Evolutionary conservation across 2,329 filamentous ascomycete genomes (phyloP).

Genomic region (Ophiostoma australiae): DNA sequence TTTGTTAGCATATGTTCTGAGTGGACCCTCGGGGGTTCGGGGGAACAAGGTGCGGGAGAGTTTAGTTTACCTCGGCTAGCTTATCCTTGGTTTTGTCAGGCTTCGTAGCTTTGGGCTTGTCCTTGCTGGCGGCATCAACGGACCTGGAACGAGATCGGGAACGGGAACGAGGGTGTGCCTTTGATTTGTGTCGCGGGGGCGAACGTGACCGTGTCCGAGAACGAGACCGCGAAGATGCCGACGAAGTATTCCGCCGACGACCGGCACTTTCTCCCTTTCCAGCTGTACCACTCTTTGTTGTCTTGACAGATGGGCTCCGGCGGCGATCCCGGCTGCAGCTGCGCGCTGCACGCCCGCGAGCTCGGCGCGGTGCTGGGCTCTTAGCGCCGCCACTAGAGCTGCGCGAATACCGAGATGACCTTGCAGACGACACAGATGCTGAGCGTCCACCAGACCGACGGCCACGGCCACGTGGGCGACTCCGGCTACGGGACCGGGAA

Average conservation of each 20-base stretch:
- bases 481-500: constrained; percentile 44
- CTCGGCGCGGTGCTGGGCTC: not conserved
- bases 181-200: not conserved
- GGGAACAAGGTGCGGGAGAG: not conserved
- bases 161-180: constrained; percentile 37
- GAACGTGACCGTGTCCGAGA: constrained; percentile 15
- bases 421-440: constrained; percentile 32
- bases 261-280: constrained; percentile 16
- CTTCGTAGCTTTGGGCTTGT: constrained; percentile 35
- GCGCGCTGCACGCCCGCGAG: not conserved
- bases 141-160: constrained; percentile 45
- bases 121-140: constrained; percentile 53
- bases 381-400: constrained; percentile 30
- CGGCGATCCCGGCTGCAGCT: constrained; percentile 25
- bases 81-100: not conserved
- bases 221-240: constrained; percentile 45
- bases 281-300: not conserved
- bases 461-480: constrained; percentile 42
- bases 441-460: constrained; percentile 36
- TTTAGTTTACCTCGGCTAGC: not conserved
- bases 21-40: not conserved
- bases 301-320: constrained; percentile 13
- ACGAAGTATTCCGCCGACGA: constrained; percentile 45
- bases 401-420: constrained; percentile 35
- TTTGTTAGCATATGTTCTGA: constrained; percentile 25